These are phyloP conservation scores for Cylindrotheca fusiformis DNA, from an alignment of 108 stramenopile species.

Conservation along the genomic window DNA sequence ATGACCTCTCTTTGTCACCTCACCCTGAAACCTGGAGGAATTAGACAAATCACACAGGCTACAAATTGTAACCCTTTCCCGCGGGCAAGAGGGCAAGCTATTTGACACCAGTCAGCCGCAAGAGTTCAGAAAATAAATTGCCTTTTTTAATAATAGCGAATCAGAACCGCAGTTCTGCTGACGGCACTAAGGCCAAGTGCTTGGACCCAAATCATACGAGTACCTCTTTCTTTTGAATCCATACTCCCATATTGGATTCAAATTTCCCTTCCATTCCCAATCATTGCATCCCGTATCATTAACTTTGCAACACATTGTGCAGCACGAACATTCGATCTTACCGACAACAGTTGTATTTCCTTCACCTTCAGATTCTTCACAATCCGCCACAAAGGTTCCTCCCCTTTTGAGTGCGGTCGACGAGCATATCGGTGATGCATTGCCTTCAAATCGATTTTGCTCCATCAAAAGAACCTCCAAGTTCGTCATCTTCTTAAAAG, in stretches of 20 bases:
- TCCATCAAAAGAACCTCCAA: slow-evolving; percentile 13
- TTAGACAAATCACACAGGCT: no score
- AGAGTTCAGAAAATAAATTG: no score
- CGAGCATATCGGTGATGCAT: neutral
- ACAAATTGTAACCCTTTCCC: no score
- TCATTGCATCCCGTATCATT: slow-evolving; percentile 23
- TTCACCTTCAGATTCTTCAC: neutral
- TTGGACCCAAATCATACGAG: slow-evolving; percentile 9
- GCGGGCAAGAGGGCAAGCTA: no score
- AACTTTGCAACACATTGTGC: slow-evolving; percentile 25
- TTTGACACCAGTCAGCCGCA: no score
- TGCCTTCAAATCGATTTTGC: slow-evolving; percentile 13
- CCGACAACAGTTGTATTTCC: neutral
- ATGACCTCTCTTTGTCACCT: no score
- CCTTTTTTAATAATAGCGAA: no score
- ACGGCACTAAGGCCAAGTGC: neutral
- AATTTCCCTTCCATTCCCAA: slow-evolving; percentile 12
- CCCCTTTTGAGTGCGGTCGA: neutral
- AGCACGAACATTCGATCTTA: slow-evolving; percentile 22
- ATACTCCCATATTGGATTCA: slow-evolving; percentile 30
- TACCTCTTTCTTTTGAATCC: slow-evolving; percentile 16
- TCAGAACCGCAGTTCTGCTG: no score
- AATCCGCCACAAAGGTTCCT: slow-evolving; percentile 12
- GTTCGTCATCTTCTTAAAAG: slow-evolving; percentile 18
- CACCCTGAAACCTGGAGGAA: no score